Evolutionary conservation across 768 basidiomycete genomes (phyloP).

Genomic region (Sarcodon aspratus): DNA sequence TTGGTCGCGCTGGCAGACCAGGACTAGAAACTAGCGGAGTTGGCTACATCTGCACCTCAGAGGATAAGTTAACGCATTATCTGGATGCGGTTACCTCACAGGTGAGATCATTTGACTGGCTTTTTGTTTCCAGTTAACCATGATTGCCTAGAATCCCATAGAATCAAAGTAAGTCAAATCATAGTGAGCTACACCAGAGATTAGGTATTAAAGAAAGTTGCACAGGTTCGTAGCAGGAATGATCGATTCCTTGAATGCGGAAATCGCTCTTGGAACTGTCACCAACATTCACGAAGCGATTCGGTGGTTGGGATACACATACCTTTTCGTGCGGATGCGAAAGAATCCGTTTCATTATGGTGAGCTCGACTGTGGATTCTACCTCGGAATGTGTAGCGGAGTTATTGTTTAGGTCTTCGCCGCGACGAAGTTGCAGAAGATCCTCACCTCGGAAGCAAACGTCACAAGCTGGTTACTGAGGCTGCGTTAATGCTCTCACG

Average conservation of each 20-base stretch:
- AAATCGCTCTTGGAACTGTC: slow-evolving; percentile 91
- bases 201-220: background rate
- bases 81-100: slow-evolving; percentile 81
- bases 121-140: background rate
- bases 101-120: slow-evolving; percentile 26
- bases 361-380: slow-evolving; percentile 14
- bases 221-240: slow-evolving; percentile 69
- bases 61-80: slow-evolving; percentile 88
- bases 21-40: slow-evolving; percentile 87
- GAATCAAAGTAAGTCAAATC: slow-evolving; percentile 71
- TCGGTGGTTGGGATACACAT: slow-evolving; percentile 95
- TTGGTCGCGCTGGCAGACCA: slow-evolving; percentile 89
- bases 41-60: slow-evolving; percentile 92
- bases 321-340: slow-evolving; percentile 89
- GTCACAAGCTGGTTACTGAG: slow-evolving; percentile 50
- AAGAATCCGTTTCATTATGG: slow-evolving; percentile 86
- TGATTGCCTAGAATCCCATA: slow-evolving; percentile 63
- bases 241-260: slow-evolving; percentile 88
- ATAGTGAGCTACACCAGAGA: background rate
- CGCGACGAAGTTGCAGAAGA: slow-evolving; percentile 61
- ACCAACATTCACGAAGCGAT: slow-evolving; percentile 78
- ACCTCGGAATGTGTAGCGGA: background rate
- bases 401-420: slow-evolving; percentile 46
- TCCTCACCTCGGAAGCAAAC: slow-evolving; percentile 57
- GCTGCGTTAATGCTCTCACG: slow-evolving; percentile 60